Base-by-base conservation (phyloP, 2,329 filamentous ascomycete genomes). In the Xylaria polymorpha region DNA sequence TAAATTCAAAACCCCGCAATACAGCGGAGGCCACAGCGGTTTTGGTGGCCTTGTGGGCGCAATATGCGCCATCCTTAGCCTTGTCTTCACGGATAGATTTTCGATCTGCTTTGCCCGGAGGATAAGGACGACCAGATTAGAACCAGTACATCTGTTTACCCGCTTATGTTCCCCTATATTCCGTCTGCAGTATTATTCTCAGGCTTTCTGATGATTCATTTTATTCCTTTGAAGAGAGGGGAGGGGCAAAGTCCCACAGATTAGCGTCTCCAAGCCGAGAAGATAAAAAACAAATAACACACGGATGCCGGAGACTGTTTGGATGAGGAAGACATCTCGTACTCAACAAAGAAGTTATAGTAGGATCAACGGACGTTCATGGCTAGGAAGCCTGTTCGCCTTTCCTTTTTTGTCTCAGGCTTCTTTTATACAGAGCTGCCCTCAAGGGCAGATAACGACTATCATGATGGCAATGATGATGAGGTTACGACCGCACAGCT, bases 401-500 rank as follows among this genome's bases (percentile, higher is more conserved):
- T 71, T 59, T 66, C 53, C 37, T 50, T 46, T 39, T 50, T 64
- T 53, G 41, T 62, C 22, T 29, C 55, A 22, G 56, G 62, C 39
- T 10, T 59, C 51, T 70, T 58, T 64, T 71, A 75, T 73, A 76
- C 74, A 72, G 72, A 66, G 57, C 74, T 75, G 74, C 73, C 73
- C 74, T 75, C 71, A 72, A 66, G 74, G 73, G 70, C 67, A 75
- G 73, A 76, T 77, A 69, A 77, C 65, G 75, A 73, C 35, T 57
- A 66, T 69, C 57, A 72, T 70, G 68, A 76, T 70, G 71, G 75
- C 68, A 59, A 76, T 70, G 66, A 77, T 76, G 66, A 77, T 68
- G 75, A 77, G 46, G 15, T 70, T 70, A 75, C 72, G 71, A 76
- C 67, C 62, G 75, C 64, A 70, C 72, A 69, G 66, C 55, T 73